Conservation (phyloP, 305 asterid species). For the Ajuga reptans region DNA sequence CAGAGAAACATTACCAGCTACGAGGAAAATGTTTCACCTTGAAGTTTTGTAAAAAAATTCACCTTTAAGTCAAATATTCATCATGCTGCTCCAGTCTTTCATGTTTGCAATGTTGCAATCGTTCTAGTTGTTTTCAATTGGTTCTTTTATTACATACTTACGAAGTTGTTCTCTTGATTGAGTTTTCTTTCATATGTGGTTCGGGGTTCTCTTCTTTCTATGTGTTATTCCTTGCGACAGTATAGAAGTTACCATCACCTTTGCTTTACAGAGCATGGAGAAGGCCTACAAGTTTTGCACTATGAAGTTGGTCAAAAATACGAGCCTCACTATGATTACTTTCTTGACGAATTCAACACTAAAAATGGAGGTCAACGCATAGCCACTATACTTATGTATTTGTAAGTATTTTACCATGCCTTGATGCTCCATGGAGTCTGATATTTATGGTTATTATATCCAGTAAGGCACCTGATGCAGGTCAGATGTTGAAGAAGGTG, state of each 20-base stretch:
- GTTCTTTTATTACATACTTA: neutral
- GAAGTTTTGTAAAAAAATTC: neutral
- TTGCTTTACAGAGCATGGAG: slow-evolving; percentile 62
- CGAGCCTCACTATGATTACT: slow-evolving; percentile 83
- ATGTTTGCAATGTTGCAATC: neutral
- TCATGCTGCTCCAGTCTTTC: neutral
- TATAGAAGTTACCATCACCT: slow-evolving; percentile 17
- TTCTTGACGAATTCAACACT: slow-evolving; percentile 62
- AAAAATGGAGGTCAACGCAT: slow-evolving; percentile 86
- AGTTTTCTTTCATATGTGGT: neutral
- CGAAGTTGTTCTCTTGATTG: slow-evolving; percentile 7
- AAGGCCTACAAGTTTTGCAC: slow-evolving; percentile 75
- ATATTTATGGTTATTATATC: slow-evolving; percentile 2
- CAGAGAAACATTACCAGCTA: neutral
- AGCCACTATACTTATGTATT: slow-evolving; percentile 80
- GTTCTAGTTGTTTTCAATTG: neutral
- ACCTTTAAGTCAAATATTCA: neutral
- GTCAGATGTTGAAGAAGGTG: slow-evolving; percentile 97
- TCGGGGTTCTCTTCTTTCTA: neutral
- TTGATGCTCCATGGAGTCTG: neutral
- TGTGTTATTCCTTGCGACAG: slow-evolving; percentile 1
- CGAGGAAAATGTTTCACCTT: neutral
- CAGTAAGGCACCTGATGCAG: slow-evolving; percentile 34
- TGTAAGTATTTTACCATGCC: slow-evolving; percentile 41
- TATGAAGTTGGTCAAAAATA: slow-evolving; percentile 87